Evolutionary conservation across 805 yeast species (phyloP), one percentile per base, ranked within the genome.

Genomic region (Kodamaea restingae): DNA sequence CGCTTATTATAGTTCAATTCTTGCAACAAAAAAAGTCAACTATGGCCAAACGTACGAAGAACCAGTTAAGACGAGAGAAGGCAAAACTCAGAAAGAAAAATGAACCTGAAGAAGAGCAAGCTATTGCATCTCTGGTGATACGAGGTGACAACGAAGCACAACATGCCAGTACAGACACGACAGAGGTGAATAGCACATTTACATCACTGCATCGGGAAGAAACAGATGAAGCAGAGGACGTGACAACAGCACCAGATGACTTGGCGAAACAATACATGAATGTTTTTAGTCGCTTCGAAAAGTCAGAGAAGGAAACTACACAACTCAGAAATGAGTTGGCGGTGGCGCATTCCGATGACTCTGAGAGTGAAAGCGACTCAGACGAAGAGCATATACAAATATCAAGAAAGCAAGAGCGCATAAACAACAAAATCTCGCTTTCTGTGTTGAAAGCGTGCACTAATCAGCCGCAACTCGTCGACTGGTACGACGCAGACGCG

Each of bases 401-500:
- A 3, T 63, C 78, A 11, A 77, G 71, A 41, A 69, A 76, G 39
- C 80, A 82, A 53, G 61, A 69, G 18, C 67, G 79, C 31, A 70
- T 70, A 44, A 52, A 60, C 33, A 67, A 72, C 36, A 80, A 81
- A 48, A 74, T 87, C 0, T 75, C 93, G 1, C 58, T 91, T 11
- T 78, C 90, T 0, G 66, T 70, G 7, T 64, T 91, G 38, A 91
- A 90, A 55, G 69, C 84, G 0, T 56, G 67, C 15, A 70, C 84
- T 0, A 47, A 61, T 2, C 63, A 65, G 18, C 97, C 98, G 0
- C 87, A 85, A 41, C 54, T 80, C 3, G 81, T 91, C 1, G 95
- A 88, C 47, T 84, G 95, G 95, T 77, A 67, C 50, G 98, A 93
- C 58, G 82, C 80, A 2, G 93, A 90, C 63, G 83, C 97, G 0